Conservation (phyloP, 257 asterid species). For the Lithospermum erythrorhizon region DNA sequence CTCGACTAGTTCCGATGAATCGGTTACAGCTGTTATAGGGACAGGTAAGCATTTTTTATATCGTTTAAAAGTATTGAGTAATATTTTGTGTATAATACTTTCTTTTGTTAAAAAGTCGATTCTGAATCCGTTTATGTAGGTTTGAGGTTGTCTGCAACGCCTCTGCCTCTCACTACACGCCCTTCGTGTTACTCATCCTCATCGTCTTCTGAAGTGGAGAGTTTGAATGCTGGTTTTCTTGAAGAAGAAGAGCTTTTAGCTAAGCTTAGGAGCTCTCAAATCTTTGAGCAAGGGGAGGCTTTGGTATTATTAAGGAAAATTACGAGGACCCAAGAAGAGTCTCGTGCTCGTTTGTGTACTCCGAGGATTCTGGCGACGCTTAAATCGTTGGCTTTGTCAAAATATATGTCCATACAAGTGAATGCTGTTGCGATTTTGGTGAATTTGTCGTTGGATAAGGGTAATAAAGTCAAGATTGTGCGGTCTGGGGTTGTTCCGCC, state of each 20-base stretch:
- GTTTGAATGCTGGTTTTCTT: constrained; percentile 15
- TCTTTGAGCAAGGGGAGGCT: constrained; percentile 74
- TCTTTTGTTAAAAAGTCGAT: too few species aligned
- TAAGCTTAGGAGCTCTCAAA: constrained; percentile 45
- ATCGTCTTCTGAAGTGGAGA: constrained; percentile 50
- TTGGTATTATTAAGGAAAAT: constrained; percentile 43
- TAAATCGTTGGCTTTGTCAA: constrained; percentile 39
- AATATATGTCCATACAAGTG: constrained; percentile 53
- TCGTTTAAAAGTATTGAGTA: too few species aligned
- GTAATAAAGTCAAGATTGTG: constrained; percentile 78
- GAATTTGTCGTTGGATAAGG: constrained; percentile 67
- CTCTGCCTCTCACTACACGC: constrained; percentile 33
- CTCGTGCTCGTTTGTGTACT: constrained; percentile 56
- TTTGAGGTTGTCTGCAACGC: constrained; percentile 13
- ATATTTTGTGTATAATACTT: too few species aligned
- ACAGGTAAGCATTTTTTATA: too few species aligned
- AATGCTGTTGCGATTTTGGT: constrained; percentile 75
- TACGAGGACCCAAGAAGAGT: constrained; percentile 69
- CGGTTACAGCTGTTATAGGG: too few species aligned
- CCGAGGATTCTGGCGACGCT: constrained; percentile 47
- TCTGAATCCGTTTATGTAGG: too few species aligned
- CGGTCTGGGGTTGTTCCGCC: constrained; percentile 85
- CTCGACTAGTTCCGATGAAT: too few species aligned
- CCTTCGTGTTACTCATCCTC: constrained; percentile 55
- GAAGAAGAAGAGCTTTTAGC: constrained; percentile 47